Conservation (phyloP, 495 filamentous ascomycete genomes). For the Talaromyces trachyspermus region DNA sequence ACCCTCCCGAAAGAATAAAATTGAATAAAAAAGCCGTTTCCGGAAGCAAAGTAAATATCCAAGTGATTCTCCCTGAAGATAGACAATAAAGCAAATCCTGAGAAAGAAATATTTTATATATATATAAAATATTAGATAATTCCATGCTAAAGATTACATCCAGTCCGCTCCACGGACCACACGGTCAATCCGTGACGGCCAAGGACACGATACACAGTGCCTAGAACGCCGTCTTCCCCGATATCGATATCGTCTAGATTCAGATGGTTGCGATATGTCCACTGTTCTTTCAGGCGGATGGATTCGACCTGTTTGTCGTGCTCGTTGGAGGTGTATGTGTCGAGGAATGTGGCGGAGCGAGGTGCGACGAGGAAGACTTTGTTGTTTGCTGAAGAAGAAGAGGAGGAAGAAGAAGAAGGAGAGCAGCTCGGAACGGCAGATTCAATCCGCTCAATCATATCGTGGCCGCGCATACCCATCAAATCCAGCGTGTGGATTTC, state of each 20-base stretch:
- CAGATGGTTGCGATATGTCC: slow-evolving; percentile 66
- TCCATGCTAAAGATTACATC: slow-evolving; percentile 11
- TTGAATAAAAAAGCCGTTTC: too few species aligned
- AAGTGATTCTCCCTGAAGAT: background rate
- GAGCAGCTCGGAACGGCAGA: slow-evolving; percentile 48
- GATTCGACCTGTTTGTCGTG: slow-evolving; percentile 21
- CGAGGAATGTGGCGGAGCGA: slow-evolving; percentile 63
- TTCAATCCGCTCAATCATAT: slow-evolving; percentile 53
- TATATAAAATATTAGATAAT: background rate
- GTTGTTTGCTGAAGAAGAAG: slow-evolving; percentile 14
- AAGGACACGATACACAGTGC: slow-evolving; percentile 67
- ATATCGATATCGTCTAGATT: slow-evolving; percentile 94
- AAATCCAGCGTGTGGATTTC: slow-evolving; percentile 64
- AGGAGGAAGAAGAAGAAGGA: too few species aligned
- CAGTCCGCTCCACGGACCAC: slow-evolving; percentile 55
- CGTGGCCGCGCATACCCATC: slow-evolving; percentile 65
- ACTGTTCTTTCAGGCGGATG: slow-evolving; percentile 52
- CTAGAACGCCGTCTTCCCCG: slow-evolving; percentile 69
- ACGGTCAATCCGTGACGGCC: slow-evolving; percentile 72
- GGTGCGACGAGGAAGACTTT: slow-evolving; percentile 61
- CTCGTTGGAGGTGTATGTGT: slow-evolving; percentile 46
- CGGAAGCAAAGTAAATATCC: too few species aligned
- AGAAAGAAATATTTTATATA: background rate
- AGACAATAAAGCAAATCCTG: background rate
- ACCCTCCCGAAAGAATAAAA: too few species aligned